Conservation (phyloP, 2,329 filamentous ascomycete species). For the Beauveria medogensis region DNA sequence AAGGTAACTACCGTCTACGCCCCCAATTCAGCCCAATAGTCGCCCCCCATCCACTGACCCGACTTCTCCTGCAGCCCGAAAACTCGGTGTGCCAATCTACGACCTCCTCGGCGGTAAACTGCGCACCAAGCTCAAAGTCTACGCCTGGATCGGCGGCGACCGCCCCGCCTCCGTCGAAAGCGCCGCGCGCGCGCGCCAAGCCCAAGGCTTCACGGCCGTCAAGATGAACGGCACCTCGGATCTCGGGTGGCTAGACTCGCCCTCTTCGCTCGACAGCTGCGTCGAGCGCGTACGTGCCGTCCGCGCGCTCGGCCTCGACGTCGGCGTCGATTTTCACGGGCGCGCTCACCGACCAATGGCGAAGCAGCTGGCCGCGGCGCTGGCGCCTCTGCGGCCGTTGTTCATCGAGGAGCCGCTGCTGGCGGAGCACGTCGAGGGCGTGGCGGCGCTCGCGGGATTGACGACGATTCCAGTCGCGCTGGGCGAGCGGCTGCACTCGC, state of each 20-base stretch:
- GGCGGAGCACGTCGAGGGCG: conserved; percentile 58
- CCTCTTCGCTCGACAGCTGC: conserved; percentile 51
- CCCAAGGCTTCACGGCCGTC: conserved; percentile 57
- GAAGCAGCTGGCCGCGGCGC: conserved; percentile 59
- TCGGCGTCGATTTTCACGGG: conserved; percentile 70
- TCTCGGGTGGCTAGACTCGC: conserved; percentile 68
- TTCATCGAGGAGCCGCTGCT: conserved; percentile 71
- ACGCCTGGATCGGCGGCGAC: conserved; percentile 73
- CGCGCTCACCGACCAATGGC: conserved; percentile 74
- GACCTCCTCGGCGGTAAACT: conserved; percentile 69
- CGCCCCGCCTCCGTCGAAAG: conserved; percentile 56
- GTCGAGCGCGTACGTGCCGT: conserved; percentile 62
- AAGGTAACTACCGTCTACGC: conserved; percentile 30
- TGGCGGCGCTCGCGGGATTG: conserved; percentile 37
- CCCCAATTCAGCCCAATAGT: too few species aligned
- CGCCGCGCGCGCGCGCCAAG: conserved; percentile 50
- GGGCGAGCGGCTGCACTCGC: conserved; percentile 61
- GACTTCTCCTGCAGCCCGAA: conserved; percentile 26
- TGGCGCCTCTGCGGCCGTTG: conserved; percentile 62
- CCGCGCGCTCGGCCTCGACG: conserved; percentile 62
- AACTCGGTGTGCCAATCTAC: conserved; percentile 57
- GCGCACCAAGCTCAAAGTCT: conserved; percentile 60
- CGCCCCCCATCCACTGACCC: too few species aligned
- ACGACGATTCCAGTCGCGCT: conserved; percentile 61
- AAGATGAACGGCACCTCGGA: conserved; percentile 80